A percentile compares a stretch with the other conserved stretches of the same genome.
Conservation (phyloP, 148 eudicot species). For the Camellia lanceoleosa region DNA sequence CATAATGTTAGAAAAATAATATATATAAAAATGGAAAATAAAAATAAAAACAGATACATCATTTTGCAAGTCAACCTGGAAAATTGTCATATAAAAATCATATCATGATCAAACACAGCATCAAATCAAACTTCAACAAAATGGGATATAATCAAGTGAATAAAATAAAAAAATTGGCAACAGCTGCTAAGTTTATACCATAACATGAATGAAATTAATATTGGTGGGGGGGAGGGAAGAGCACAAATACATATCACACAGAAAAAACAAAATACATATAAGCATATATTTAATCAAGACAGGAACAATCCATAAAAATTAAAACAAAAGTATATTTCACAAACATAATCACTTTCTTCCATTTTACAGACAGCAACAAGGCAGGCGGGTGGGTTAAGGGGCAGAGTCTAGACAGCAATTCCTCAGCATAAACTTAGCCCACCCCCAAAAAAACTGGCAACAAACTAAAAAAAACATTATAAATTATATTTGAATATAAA, state of each 20-base stretch:
- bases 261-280: neutral
- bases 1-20: neutral
- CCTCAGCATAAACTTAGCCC: neutral
- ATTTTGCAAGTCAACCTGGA: neutral
- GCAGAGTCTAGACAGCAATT: constrained; percentile 9
- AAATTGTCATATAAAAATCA: neutral
- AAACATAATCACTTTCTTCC: neutral
- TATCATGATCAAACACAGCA: neutral
- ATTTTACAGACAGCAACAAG: constrained; percentile 2
- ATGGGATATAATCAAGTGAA: neutral
- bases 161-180: neutral
- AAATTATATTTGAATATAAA: neutral
- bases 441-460: neutral
- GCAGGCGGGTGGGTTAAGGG: neutral
- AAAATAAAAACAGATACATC: neutral
- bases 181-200: neutral
- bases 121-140: neutral
- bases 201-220: neutral
- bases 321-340: neutral
- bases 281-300: neutral
- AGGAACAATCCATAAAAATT: neutral
- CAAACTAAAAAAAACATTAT: neutral
- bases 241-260: neutral
- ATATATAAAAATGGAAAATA: neutral
- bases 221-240: too few species aligned